A percentile compares a stretch with the other conserved stretches of the same genome.
Evolutionary conservation across 768 basidiomycete species (phyloP).

Genomic region (Xanthoconium purpureum): DNA sequence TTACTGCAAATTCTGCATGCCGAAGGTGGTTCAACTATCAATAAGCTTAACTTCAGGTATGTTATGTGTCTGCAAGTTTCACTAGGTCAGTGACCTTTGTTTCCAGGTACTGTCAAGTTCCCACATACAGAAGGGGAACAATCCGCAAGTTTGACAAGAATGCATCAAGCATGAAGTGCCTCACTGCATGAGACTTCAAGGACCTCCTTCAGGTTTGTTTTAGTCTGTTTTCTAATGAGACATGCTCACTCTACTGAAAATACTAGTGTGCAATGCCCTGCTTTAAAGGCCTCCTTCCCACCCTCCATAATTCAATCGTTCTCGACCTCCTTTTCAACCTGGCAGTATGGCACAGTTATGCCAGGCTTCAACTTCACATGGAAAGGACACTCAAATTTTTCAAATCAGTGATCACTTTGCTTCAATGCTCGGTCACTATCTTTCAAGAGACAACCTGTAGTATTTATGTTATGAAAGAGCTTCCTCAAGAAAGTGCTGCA

Average conservation of each 20-base stretch:
- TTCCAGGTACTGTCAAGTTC: background rate
- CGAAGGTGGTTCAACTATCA: background rate
- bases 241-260: no score
- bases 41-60: background rate
- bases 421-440: background rate
- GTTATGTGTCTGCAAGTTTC: background rate
- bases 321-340: background rate
- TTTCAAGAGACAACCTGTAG: background rate
- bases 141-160: conserved; percentile 13
- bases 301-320: background rate
- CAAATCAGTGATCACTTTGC: background rate
- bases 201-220: conserved; percentile 25
- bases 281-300: background rate
- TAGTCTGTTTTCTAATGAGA: rapidly evolving
- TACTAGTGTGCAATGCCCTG: conserved; percentile 10
- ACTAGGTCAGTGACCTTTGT: background rate
- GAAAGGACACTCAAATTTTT: background rate
- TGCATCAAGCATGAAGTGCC: conserved; percentile 32
- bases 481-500: background rate
- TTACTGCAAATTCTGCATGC: background rate
- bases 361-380: background rate
- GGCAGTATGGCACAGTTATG: background rate
- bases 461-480: background rate
- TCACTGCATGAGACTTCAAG: conserved; percentile 39
- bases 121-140: background rate